Percentiles rank a stretch among this genome's conserved stretches.
Conservation (phyloP, 805 yeast species). For the Saccharomycopsis sp. region DNA sequence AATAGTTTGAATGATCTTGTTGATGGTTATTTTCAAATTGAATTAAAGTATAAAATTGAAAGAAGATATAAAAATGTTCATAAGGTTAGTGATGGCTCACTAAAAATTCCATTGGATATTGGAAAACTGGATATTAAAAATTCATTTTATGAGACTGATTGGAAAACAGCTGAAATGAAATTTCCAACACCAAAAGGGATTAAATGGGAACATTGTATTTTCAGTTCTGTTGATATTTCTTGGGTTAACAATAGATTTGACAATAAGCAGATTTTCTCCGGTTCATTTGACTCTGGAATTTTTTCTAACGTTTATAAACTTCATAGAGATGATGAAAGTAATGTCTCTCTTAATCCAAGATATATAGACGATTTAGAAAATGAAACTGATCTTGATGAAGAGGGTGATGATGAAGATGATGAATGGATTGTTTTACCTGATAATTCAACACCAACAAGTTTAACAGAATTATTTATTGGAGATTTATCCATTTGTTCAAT, state of each 20-base stretch:
- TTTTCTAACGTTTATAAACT: slow-evolving; percentile 13
- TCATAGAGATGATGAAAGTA: background rate
- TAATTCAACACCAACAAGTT: slow-evolving; percentile 10
- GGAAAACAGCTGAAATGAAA: slow-evolving; percentile 19
- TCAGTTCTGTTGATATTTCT: slow-evolving; percentile 19
- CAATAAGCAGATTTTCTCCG: background rate
- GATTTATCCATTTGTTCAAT: slow-evolving; percentile 19
- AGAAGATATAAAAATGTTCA: slow-evolving; percentile 24
- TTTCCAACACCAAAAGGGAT: slow-evolving; percentile 19
- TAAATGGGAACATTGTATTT: slow-evolving; percentile 21
- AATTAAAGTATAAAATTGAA: slow-evolving; percentile 26
- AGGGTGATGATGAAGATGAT: slow-evolving; percentile 6
- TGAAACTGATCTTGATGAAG: background rate
- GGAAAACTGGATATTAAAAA: slow-evolving; percentile 7
- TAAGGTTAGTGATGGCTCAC: slow-evolving; percentile 24
- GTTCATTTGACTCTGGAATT: slow-evolving; percentile 3
- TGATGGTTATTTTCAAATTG: slow-evolving; percentile 25
- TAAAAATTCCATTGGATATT: slow-evolving; percentile 25
- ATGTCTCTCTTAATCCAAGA: background rate
- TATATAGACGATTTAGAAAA: too few species aligned
- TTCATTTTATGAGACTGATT: slow-evolving; percentile 11
- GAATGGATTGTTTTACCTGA: slow-evolving; percentile 23
- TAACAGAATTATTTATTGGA: slow-evolving; percentile 21
- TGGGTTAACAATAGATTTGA: slow-evolving; percentile 17
- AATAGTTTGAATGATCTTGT: background rate